These are phyloP conservation scores for Acorus calamus DNA, from an alignment of 106 monocot species.

Conservation along the genomic window DNA sequence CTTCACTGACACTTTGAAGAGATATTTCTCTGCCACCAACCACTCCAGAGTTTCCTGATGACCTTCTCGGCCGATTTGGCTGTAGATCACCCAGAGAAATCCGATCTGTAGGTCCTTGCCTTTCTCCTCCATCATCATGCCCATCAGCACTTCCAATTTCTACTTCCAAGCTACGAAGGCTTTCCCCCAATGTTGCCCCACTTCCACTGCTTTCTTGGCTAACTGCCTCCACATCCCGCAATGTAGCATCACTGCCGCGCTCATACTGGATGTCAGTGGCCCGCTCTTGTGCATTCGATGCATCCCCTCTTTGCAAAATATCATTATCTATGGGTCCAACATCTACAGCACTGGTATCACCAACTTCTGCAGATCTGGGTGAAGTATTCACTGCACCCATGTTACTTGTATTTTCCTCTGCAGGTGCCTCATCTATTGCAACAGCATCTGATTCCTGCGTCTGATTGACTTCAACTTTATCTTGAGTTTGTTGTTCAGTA, in stretches of 20 bases:
- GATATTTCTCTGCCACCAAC: slow-evolving; percentile 43
- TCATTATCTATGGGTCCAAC: slow-evolving; percentile 19
- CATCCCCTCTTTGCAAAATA: slow-evolving; percentile 29
- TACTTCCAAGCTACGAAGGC: slow-evolving; percentile 88
- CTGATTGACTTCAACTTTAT: slow-evolving; percentile 33
- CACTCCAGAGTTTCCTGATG: slow-evolving; percentile 27
- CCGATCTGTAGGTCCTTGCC: slow-evolving; percentile 40
- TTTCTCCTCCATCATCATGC: slow-evolving; percentile 74
- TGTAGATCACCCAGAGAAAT: slow-evolving; percentile 47
- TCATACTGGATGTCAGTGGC: slow-evolving; percentile 86
- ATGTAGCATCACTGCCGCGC: slow-evolving; percentile 40
- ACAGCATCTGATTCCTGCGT: slow-evolving; percentile 32
- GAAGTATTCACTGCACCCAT: slow-evolving; percentile 25
- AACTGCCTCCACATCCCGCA: slow-evolving; percentile 84
- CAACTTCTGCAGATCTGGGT: slow-evolving; percentile 17
- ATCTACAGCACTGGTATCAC: slow-evolving; percentile 8
- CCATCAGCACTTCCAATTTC: slow-evolving; percentile 99
- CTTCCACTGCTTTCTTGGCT: slow-evolving; percentile 97
- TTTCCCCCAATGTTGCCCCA: slow-evolving; percentile 90
- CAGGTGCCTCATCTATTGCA: slow-evolving; percentile 22
- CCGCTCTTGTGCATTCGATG: slow-evolving; percentile 48
- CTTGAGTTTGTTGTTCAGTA: slow-evolving; percentile 20
- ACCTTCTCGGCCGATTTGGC: slow-evolving; percentile 41
- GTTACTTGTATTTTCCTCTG: slow-evolving; percentile 29
- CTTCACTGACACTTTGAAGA: slow-evolving; percentile 85